Evolutionary conservation across 768 basidiomycete species (phyloP).

Genomic region (Mycena vulgaris): DNA sequence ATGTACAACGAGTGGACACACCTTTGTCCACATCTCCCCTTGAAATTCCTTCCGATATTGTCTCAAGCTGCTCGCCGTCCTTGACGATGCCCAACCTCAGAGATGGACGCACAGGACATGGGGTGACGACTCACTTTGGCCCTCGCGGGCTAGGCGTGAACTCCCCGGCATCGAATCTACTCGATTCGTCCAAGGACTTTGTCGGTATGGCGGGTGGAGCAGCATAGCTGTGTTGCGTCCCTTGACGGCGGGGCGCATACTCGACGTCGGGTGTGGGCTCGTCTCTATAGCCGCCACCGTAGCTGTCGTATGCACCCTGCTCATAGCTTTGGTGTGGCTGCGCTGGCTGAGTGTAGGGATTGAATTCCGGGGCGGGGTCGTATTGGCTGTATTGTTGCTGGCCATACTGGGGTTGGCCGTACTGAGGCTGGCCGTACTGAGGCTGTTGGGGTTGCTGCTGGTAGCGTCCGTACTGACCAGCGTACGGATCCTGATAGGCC

Average conservation of each 20-base stretch:
- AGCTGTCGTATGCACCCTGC: slow-evolving; percentile 55
- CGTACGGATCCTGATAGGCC: slow-evolving; percentile 72
- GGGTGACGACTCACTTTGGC: slow-evolving; percentile 43
- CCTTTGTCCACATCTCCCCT: slow-evolving; percentile 81
- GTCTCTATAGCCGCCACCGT: slow-evolving; percentile 57
- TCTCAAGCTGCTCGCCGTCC: slow-evolving; percentile 61
- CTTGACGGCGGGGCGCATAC: slow-evolving; percentile 30
- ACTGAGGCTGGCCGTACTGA: slow-evolving; percentile 49
- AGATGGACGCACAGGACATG: slow-evolving; percentile 27
- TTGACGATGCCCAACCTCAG: slow-evolving; percentile 26
- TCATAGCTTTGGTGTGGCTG: slow-evolving; percentile 70
- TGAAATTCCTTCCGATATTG: slow-evolving; percentile 70
- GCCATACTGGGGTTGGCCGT: slow-evolving; percentile 50
- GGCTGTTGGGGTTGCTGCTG: slow-evolving; percentile 39
- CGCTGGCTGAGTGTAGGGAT: slow-evolving; percentile 60
- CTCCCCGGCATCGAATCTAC: slow-evolving; percentile 59
- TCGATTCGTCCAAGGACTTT: slow-evolving; percentile 47
- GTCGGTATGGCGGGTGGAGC: slow-evolving; percentile 28
- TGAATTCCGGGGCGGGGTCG: slow-evolving; percentile 53
- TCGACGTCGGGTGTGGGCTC: slow-evolving; percentile 44
- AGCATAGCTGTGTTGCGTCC: slow-evolving; percentile 17
- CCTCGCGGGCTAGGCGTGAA: slow-evolving; percentile 54
- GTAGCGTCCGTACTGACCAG: slow-evolving; percentile 47
- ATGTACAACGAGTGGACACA: slow-evolving; percentile 42
- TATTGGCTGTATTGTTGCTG: slow-evolving; percentile 44